Percentiles rank a stretch among this genome's conserved stretches.
These are phyloP conservation scores for Senna tora DNA, from an alignment of 306 rosid genomes.

Conservation along the genomic window DNA sequence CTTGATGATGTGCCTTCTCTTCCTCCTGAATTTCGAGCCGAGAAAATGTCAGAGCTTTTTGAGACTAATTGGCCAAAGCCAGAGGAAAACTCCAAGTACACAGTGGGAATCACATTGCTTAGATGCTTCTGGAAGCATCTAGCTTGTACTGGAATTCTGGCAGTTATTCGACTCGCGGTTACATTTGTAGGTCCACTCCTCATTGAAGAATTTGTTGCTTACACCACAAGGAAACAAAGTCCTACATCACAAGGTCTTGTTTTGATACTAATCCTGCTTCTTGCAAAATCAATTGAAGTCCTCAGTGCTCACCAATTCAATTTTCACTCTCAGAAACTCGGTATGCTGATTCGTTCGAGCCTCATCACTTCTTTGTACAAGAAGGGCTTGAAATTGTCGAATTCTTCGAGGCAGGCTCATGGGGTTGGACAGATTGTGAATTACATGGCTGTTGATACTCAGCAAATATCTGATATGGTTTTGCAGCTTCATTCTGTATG, in stretches of 20 bases:
- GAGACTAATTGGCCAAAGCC: conserved; percentile 75
- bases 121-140: conserved; percentile 78
- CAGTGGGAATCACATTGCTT: conserved; percentile 63
- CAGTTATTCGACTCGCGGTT: conserved; percentile 57
- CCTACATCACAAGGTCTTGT: conserved; percentile 64
- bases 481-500: conserved; percentile 73
- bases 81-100: conserved; percentile 62
- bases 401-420: conserved; percentile 75
- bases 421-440: conserved; percentile 89
- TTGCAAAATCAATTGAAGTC: conserved; percentile 70
- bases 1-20: conserved; percentile 52
- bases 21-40: conserved; percentile 39
- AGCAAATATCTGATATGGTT: conserved; percentile 82
- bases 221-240: conserved; percentile 59
- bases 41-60: conserved; percentile 59
- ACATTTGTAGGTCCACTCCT: conserved; percentile 74
- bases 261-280: conserved; percentile 56
- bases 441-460: conserved; percentile 92
- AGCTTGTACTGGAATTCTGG: conserved; percentile 70
- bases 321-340: conserved; percentile 71
- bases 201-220: conserved; percentile 69
- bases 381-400: conserved; percentile 71
- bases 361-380: conserved; percentile 71
- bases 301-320: conserved; percentile 73
- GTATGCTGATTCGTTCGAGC: conserved; percentile 77